These are phyloP conservation scores for Hypsizygus ulmarius DNA, from an alignment of 1,284 basidiomycete species.

Conservation along the genomic window DNA sequence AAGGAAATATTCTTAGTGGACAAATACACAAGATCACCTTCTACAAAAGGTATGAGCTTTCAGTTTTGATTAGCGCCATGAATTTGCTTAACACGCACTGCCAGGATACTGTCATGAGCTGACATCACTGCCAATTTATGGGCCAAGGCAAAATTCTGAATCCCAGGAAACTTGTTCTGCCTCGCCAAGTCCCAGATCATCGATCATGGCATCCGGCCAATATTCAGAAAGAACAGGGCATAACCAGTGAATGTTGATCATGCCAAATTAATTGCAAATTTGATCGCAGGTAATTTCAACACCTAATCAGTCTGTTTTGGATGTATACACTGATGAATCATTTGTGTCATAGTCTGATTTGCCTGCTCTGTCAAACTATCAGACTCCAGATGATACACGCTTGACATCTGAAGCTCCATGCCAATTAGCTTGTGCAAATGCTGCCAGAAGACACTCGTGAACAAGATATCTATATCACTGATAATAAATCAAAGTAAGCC, in stretches of 20 bases:
- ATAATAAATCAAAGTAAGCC: conserved; percentile 37
- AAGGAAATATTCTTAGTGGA: conserved; percentile 17
- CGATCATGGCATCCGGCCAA: conserved; percentile 21
- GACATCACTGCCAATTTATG: conserved; percentile 26
- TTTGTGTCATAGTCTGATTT: conserved; percentile 28
- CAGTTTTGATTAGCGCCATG: conserved; percentile 8
- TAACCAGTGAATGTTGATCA: conserved; percentile 26
- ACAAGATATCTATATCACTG: conserved; percentile 24
- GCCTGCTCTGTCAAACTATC: conserved; percentile 40
- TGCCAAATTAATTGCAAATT: conserved; percentile 22
- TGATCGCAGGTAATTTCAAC: conserved; percentile 13
- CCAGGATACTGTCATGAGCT: conserved; percentile 33
- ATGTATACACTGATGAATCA: conserved; percentile 16
- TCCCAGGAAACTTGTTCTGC: conserved; percentile 24
- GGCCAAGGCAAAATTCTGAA: conserved; percentile 22
- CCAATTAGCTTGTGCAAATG: background rate
- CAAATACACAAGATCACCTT: conserved; percentile 12
- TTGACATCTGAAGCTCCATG: background rate
- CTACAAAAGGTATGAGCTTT: conserved; percentile 7
- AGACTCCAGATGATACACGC: conserved; percentile 14
- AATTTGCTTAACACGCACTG: conserved; percentile 27
- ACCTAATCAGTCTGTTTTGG: conserved; percentile 21
- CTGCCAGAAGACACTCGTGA: background rate
- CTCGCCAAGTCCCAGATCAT: conserved; percentile 21
- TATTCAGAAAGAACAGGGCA: conserved; percentile 33